Conservation (phyloP, 2,329 filamentous ascomycete genomes). For the Aspergillus japonicus region DNA sequence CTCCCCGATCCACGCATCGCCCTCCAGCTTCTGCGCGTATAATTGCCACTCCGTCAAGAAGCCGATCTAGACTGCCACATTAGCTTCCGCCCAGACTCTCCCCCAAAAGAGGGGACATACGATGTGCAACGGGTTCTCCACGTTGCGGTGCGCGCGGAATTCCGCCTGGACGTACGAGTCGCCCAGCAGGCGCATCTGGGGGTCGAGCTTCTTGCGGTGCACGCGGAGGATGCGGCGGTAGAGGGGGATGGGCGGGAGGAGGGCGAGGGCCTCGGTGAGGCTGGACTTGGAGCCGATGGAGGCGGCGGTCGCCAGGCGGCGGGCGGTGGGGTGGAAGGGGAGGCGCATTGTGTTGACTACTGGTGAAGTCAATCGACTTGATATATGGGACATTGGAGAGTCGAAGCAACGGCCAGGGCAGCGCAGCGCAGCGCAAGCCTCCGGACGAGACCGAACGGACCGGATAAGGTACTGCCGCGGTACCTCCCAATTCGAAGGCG, state of each 20-base stretch:
- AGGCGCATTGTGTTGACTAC: slow-evolving; percentile 33
- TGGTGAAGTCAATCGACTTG: too few relatives aligned
- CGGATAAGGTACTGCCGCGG: slow-evolving; percentile 3
- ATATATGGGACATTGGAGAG: too few relatives aligned
- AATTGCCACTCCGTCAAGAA: slow-evolving; percentile 96
- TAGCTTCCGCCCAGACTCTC: not conserved
- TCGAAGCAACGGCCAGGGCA: too few relatives aligned
- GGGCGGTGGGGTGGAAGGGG: slow-evolving; percentile 22
- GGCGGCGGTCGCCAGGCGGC: slow-evolving; percentile 41
- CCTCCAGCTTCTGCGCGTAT: slow-evolving; percentile 90
- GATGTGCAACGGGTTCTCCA: slow-evolving; percentile 90
- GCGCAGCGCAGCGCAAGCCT: too few relatives aligned
- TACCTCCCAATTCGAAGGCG: slow-evolving; percentile 7
- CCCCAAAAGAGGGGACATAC: slow-evolving; percentile 44
- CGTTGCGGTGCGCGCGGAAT: slow-evolving; percentile 76
- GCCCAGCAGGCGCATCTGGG: slow-evolving; percentile 75
- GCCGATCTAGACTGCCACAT: slow-evolving; percentile 64
- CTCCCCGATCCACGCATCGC: slow-evolving; percentile 78
- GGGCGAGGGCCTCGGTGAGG: slow-evolving; percentile 57
- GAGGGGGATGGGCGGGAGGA: slow-evolving; percentile 82
- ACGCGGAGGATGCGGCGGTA: slow-evolving; percentile 85
- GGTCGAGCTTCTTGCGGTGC: slow-evolving; percentile 74
- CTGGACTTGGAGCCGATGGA: slow-evolving; percentile 41
- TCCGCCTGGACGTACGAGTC: slow-evolving; percentile 93
- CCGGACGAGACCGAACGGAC: too few relatives aligned